A percentile compares a stretch with the other conserved stretches of the same genome.
These are phyloP conservation scores for Daldinia decipiens DNA, from an alignment of 495 filamentous ascomycete genomes.

Conservation along the genomic window DNA sequence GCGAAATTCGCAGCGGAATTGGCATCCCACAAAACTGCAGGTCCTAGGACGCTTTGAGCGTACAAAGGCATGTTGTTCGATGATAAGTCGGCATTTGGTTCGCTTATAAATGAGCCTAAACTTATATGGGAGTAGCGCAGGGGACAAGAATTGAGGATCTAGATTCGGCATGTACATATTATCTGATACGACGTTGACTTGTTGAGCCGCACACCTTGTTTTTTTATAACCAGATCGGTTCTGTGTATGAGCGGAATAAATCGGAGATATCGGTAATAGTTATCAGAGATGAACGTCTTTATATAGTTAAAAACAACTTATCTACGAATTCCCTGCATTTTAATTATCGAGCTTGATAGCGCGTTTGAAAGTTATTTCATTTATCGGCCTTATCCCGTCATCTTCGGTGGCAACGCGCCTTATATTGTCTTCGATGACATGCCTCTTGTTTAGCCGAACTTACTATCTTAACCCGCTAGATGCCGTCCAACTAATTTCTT, in stretches of 20 bases:
- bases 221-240: not conserved
- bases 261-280: constrained; percentile 19
- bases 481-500: constrained; percentile 5
- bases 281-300: not conserved
- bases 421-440: not conserved
- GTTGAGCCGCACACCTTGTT: constrained; percentile 36
- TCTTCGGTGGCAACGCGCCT: not conserved
- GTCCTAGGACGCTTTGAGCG: constrained; percentile 12
- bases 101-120: constrained; percentile 33
- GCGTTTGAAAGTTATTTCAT: not conserved
- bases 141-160: constrained; percentile 16
- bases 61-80: constrained; percentile 23
- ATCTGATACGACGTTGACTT: constrained; percentile 24
- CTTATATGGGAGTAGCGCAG: constrained; percentile 16
- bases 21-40: constrained; percentile 20
- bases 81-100: constrained; percentile 25
- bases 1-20: constrained; percentile 33
- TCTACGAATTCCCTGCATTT: not conserved
- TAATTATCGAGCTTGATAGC: not conserved
- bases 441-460: not conserved
- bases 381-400: not conserved
- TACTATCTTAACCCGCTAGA: constrained; percentile 12
- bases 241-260: not conserved
- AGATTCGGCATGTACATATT: constrained; percentile 7
- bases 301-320: not conserved